A percentile compares a stretch with the other conserved stretches of the same genome.
phyloP scores from a whole-genome alignment of 306 rosid genomes.

The Spatholobus suberectus region DNA sequence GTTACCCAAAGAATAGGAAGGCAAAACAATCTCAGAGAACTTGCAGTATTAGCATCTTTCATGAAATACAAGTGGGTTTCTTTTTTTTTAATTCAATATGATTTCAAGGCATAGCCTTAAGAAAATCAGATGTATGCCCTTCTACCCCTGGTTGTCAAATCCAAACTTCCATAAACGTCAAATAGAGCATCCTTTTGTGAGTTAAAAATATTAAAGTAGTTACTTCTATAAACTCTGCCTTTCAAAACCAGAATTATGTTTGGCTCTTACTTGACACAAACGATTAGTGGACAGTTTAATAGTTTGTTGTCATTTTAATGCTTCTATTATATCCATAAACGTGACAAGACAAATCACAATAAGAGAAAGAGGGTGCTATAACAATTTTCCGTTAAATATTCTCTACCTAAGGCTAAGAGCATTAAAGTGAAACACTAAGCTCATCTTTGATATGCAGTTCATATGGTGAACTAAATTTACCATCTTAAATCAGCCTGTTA shows the following conservation, averaged over 20 bases:
- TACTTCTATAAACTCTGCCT: neutral
- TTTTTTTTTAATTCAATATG: neutral
- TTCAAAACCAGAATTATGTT: neutral
- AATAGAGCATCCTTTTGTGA: slow-evolving; percentile 1
- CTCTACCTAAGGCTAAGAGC: slow-evolving; percentile 17
- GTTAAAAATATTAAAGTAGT: neutral
- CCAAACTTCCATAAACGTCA: slow-evolving; percentile 12
- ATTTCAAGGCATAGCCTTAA: neutral
- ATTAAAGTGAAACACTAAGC: neutral
- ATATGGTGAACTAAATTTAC: slow-evolving; percentile 21
- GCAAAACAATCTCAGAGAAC: neutral
- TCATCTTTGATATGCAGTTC: slow-evolving; percentile 10
- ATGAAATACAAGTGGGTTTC: neutral
- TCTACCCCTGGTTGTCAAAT: slow-evolving; percentile 5
- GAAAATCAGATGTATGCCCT: slow-evolving; percentile 3
- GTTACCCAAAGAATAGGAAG: slow-evolving; percentile 1
- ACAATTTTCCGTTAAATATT: neutral
- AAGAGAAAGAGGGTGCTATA: neutral
- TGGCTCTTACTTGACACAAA: slow-evolving; percentile 7
- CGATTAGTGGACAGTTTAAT: neutral
- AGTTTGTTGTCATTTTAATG: neutral
- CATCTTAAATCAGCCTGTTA: neutral
- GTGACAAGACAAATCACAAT: neutral
- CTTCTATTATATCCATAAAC: slow-evolving; percentile 14
- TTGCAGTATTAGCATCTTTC: neutral